Evolutionary conservation across 1,284 basidiomycete species (phyloP), one percentile per base, ranked within the genome.

Genomic region (Moesziomyces sp.): DNA sequence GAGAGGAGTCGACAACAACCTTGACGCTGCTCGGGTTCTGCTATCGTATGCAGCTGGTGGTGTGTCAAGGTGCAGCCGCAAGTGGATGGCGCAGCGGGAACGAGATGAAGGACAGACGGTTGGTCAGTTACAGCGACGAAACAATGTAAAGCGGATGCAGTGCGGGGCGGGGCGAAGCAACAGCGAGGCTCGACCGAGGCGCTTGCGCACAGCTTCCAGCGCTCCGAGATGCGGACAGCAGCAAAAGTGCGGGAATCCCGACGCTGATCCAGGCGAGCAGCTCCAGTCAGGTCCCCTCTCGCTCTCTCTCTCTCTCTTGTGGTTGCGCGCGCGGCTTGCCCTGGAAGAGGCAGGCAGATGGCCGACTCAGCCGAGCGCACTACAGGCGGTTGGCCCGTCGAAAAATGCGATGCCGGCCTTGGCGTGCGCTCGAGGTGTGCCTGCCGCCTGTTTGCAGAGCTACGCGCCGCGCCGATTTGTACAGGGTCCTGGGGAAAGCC

Each of bases 141-240:
- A 7, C 3, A 23, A 26, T 35, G 13, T 14, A 16, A 21, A 46
- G 30, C 30, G 42, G 52, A 55, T 58, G 52, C 56, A 64, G 45
- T 68, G 65, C 65, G 65, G 65, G 65, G 59, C 30, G 30, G 30
- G 10, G 66, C 66, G 59, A 69, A 45, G 48, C 5, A 48, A 43
- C 43, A 62, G 66, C 66, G 59, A 69, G 52, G 43, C 23, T 54
- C 44, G 66, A 69, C 66, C 66, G 66, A 68, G 53, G 18, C 46
- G 43, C 5, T 8, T 40, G 38, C 38, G 18, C 18, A n/a, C 35
- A 35, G 35, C 18, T 18, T 40, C 11, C 18, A 16, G 48, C 38
- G 35, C 48, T 40, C 38, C 13, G 38, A 26, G 24, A 26, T 40
- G 38, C 38, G 30, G 30, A 34, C 30, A 34, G 30, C 10, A 34